Conservation (phyloP, 148 eudicot genomes). For the Agrostemma githago region DNA sequence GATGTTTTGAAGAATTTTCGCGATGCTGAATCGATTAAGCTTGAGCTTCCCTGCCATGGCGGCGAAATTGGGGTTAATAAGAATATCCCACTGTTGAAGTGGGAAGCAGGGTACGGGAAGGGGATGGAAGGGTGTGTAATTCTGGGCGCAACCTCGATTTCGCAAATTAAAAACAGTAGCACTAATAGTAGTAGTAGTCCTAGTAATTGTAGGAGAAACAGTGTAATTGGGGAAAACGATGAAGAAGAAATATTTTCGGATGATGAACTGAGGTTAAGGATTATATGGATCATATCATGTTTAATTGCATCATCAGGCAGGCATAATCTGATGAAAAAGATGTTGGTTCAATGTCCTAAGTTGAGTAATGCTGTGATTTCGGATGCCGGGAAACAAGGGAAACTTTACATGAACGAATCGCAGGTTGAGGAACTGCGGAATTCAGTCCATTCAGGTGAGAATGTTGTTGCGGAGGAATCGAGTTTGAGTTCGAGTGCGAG, state of each 20-base stretch:
- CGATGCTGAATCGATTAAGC: conserved; percentile 27
- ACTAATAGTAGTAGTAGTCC: not conserved
- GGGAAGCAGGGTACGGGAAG: conserved; percentile 66
- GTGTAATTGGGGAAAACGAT: conserved; percentile 8
- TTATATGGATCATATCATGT: conserved; percentile 65
- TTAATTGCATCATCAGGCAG: conserved; percentile 58
- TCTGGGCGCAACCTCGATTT: conserved; percentile 39
- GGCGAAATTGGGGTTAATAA: conserved; percentile 30
- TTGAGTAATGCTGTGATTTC: conserved; percentile 33
- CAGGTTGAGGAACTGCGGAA: conserved; percentile 42
- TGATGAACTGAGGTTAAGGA: conserved; percentile 49
- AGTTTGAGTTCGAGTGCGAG: not conserved
- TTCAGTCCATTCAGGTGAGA: not conserved
- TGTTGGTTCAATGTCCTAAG: conserved; percentile 29
- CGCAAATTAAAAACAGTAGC: not conserved
- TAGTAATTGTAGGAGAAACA: not conserved
- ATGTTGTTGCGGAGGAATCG: too few species aligned
- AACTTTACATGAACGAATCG: conserved; percentile 38
- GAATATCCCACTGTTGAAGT: conserved; percentile 35
- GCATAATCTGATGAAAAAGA: conserved; percentile 47
- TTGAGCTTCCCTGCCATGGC: conserved; percentile 47
- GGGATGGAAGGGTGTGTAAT: conserved; percentile 52
- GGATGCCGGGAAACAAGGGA: conserved; percentile 56
- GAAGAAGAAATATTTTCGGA: conserved; percentile 19
- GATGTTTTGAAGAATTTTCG: conserved; percentile 35